Evolutionary conservation across 495 filamentous ascomycete genomes (phyloP), one percentile per base, ranked within the genome.

Genomic region (Aspergillus steynii): DNA sequence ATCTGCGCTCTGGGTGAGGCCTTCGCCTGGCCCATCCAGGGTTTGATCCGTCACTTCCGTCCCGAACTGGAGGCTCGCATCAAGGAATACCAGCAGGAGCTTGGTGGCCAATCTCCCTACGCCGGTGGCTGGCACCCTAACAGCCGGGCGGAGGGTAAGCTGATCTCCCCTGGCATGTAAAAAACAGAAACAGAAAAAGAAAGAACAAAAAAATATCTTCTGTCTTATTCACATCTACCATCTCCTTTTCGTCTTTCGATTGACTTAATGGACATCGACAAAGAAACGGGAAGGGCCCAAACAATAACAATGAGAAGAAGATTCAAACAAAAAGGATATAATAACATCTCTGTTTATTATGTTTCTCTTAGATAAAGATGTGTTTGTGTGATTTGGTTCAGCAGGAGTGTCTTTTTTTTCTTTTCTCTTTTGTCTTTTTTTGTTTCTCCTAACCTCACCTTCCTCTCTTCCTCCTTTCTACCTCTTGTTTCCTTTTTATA

Each of bases 1-100:
- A 99, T 99, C 63, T 99, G 95, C 78, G 95, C 95, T 73, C 81
- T 99, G 61, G 95, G 95, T 60, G 95, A 99, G 80, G 95, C 95
- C 49, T 99, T 99, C 67, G 93, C 95, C 61, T 99, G 95, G 95
- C 95, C 95, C 66, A 86, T 98, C 67, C 95, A 99, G 80, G 95
- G 95, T 73, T 83, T 99, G 63, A 97, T 99, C 77, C 87, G 95
- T 64, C 95, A 99, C 78, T 99, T 99, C 82, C 83, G 95, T 65
- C 96, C 93, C 32, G 94, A 99, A 75, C 78, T 99, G 57, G 93
- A 98, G 83, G 89, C 87, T 29, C 83, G 93, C 63, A 94, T 98
- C 77, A 81, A 85, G 73, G 85, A 88, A 55, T 92, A 88, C 71
- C 82, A 88, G 49, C 60, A 76, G 71, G 77, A 89, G 73, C 76